Base-by-base conservation (phyloP, 768 basidiomycete genomes). In the Sarcodon aspratus region DNA sequence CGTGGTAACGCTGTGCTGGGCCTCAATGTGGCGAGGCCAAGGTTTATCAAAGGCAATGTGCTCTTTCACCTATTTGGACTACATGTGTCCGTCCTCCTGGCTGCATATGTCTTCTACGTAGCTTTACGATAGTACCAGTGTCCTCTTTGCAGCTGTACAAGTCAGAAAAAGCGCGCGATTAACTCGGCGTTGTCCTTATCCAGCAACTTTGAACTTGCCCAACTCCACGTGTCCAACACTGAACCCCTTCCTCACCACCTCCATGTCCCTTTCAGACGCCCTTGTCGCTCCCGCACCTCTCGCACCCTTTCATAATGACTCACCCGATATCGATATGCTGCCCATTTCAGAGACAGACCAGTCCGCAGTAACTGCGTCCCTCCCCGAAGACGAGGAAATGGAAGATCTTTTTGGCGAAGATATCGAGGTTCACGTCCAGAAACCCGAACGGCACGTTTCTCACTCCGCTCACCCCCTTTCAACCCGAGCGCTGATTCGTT, bases 331-430 rank as follows among this genome's bases (percentile, higher is more conserved):
- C n/a, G 49, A 55, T 33, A 50, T 45, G 3, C 21, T 44, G 7
- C 27, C 33, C 33, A 32, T 51, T 15, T 36, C 54, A 9, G 52
- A 50, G 21, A 54, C 35, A 12, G 45, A 48, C 7, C 47, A 37
- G 0, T 36, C 43, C 27, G 21, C 21, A 27, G 21, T 27, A 27
- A 27, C 21, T 27, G 44, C 49, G 36, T 44, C 40, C 33, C 52
- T 58, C 13, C 46, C 56, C 27, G 50, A 56, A 12, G 71, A 81
- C 54, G 76, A 78, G 54, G 76, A 75, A 51, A 84, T 87, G 80
- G 76, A 78, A 52, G 86, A 89, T 62, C 75, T 90, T 48, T 90
- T 90, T 61, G 87, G 85, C 33, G 79, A 83, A 52, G 85, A 86
- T 48, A 72, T 76, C 40, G 79, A 71, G 12, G 60, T 55, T 12